Evolutionary conservation across 2,329 filamentous ascomycete species (phyloP).

Genomic region (Diaporthe humulicola): DNA sequence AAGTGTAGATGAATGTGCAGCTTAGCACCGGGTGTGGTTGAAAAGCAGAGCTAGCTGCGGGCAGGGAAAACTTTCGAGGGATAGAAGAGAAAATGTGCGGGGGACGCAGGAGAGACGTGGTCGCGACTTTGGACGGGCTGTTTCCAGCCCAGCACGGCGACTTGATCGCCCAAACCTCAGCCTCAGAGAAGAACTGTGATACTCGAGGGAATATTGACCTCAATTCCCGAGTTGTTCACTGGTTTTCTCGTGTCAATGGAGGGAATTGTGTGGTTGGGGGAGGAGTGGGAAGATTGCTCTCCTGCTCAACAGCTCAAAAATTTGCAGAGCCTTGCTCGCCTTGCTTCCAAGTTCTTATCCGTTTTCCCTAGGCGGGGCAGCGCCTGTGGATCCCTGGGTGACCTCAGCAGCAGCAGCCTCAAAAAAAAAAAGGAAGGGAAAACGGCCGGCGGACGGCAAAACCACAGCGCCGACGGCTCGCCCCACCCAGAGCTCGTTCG

Average conservation of each 20-base stretch:
- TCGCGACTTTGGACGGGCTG: conserved; percentile 55
- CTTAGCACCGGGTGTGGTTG: conserved; percentile 65
- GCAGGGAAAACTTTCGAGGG: conserved; percentile 60
- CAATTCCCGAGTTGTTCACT: conserved; percentile 18
- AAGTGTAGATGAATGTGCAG: conserved; percentile 61
- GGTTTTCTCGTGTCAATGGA: conserved; percentile 8
- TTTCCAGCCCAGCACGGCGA: conserved; percentile 53
- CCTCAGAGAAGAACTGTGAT: conserved; percentile 14
- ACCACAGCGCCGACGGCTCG: conserved; percentile 18
- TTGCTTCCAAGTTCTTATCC: conserved; percentile 30
- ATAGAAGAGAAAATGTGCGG: conserved; percentile 67
- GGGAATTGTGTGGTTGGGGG: conserved; percentile 30
- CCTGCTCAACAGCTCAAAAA: conserved; percentile 33
- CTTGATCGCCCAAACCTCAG: conserved; percentile 23
- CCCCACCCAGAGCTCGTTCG: background rate
- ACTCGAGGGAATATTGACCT: conserved; percentile 13
- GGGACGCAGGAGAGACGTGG: conserved; percentile 57
- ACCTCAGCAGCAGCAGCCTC: conserved; percentile 5
- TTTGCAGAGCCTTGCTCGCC: conserved; percentile 34
- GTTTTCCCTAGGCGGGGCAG: conserved; percentile 12
- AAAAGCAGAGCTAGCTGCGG: conserved; percentile 79
- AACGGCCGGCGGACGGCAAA: conserved; percentile 11
- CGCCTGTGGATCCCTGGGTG: background rate
- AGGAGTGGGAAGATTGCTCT: conserved; percentile 11
- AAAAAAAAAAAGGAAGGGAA: background rate